Conservation (phyloP, 1,284 basidiomycete species). For the Microbotryum silenes-acaulis region DNA sequence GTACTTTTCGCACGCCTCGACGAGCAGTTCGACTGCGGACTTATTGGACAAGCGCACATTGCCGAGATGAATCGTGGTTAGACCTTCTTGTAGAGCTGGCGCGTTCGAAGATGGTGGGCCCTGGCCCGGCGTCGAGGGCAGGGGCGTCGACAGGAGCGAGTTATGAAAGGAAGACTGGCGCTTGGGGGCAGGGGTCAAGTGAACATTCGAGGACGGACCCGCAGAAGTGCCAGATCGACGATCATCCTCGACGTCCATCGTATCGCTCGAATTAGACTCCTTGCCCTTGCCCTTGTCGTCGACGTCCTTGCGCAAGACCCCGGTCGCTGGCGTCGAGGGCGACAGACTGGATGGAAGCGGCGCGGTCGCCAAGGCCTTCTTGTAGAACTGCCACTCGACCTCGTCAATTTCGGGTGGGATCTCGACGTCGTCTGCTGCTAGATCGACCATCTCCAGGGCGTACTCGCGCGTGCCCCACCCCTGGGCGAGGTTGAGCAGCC, state of each 20-base stretch:
- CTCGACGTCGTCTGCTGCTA: slow-evolving; percentile 38
- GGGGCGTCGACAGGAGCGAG: slow-evolving; percentile 15
- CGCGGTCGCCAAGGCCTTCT: slow-evolving; percentile 24
- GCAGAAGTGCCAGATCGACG: not conserved
- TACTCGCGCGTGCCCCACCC: slow-evolving; percentile 36
- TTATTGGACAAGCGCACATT: slow-evolving; percentile 28
- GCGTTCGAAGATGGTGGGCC: slow-evolving; percentile 6
- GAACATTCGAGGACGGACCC: not conserved
- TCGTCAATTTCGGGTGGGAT: slow-evolving; percentile 38
- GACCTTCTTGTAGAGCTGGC: slow-evolving; percentile 34
- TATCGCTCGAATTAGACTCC: not conserved
- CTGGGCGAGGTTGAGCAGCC: slow-evolving; percentile 41
- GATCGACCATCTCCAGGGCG: slow-evolving; percentile 43
- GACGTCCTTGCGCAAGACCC: slow-evolving; percentile 5
- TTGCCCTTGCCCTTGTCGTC: slow-evolving; percentile 17
- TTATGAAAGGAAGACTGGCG: slow-evolving; percentile 21
- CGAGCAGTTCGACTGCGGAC: slow-evolving; percentile 52
- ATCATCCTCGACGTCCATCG: slow-evolving; percentile 14
- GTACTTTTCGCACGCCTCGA: slow-evolving; percentile 63
- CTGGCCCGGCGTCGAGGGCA: slow-evolving; percentile 20
- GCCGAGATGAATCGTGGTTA: slow-evolving; percentile 40
- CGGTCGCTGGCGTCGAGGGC: slow-evolving; percentile 14
- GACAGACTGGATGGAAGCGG: not conserved
- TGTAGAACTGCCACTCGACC: slow-evolving; percentile 46
- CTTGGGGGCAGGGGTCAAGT: slow-evolving; percentile 19